Base-by-base conservation (phyloP, 805 yeast species). In the Candida methanosorbosa region DNA sequence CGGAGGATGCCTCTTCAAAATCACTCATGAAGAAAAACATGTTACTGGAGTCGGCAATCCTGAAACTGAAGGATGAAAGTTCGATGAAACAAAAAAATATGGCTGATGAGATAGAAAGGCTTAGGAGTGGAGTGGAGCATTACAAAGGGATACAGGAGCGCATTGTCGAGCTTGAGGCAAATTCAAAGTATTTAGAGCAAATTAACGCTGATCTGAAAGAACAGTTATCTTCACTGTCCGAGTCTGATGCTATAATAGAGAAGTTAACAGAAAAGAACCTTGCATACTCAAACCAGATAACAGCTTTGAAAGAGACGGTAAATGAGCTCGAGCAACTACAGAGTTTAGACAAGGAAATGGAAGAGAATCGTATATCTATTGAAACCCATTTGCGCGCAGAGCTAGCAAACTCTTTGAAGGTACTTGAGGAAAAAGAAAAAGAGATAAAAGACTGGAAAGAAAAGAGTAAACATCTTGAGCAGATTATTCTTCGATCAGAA, bases 301-400 rank as follows among this genome's bases (percentile, higher is more conserved):
- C 38, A 0, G 37, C 39, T 3, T 46, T 73, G n/a, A 52, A 57
- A 18, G 38, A 41, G 4, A 61, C 69, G 2, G 47, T 77, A 0
- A 46, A 54, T 1, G 77, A 72, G 17, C 48, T 72, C 17, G 70
- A 66, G 27, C 76, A 72, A 37, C 43, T 77, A 22, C 69, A 68
- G 36, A 64, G 61, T 21, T 47, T 77, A 12, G 75, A 75, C 36
- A 60, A 55, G 28, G 72, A 70, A 31, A n/a, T n/a, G n/a, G n/a
- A n/a, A n/a, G n/a, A n/a, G n/a, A n/a, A n/a, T n/a, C n/a, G n/a
- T n/a, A n/a, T n/a, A n/a, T n/a, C n/a, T n/a, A n/a, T n/a, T n/a
- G n/a, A n/a, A n/a, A n/a, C n/a, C n/a, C n/a, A n/a, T n/a, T n/a
- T n/a, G n/a, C n/a, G n/a, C n/a, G n/a, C n/a, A n/a, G n/a, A n/a